Evolutionary conservation across 2,329 filamentous ascomycete species (phyloP), one percentile per base, ranked within the genome.

Genomic region (Helminthosporium solani): DNA sequence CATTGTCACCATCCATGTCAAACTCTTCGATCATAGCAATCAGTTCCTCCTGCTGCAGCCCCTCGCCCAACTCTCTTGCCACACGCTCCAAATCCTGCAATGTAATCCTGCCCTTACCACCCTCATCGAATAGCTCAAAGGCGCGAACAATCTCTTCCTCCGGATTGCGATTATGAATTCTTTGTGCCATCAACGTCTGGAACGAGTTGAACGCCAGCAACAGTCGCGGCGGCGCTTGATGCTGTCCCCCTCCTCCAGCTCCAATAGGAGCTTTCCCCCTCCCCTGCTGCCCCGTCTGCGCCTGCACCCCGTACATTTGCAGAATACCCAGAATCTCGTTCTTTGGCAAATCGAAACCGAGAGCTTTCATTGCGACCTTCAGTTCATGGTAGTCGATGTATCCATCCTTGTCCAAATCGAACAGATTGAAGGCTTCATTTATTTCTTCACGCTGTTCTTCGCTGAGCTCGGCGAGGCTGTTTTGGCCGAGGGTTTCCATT

Each of bases 371-470:
- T 50, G 92, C 90, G 74, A 97, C 94, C 72, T 94, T 92, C 69
- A 97, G 88, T 74, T 99, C 94, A 75, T 97, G 94, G 77, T 96
- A 97, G 76, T 97, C 92, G 66, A 99, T 89, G 71, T 88, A 85
- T 37, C 85, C 82, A 75, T 97, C 91, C 70, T 95, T 92, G 78
- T 97, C 92, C 64, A 96, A 87, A 70, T 97, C 94, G 78, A 99
- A 97, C 56, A 97, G 84, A 52, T 86, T 85, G 73, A 97, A 97
- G 87, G 92, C 91, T 78, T 96, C 91, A 68, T 89, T 89, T 54
- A 96, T 92, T 71, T 96, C 91, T 64, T 95, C 89, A 56, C 87
- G 81, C 70, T 96, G 91, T 72, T 96, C 91, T 64, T 96, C 91
- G 16, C 84, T 86, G 57, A 97, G 70, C 34, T 78, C 72, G 40